These are phyloP conservation scores for Didymellaceae sp. DNA, from an alignment of 2,329 filamentous ascomycete genomes.

Conservation along the genomic window DNA sequence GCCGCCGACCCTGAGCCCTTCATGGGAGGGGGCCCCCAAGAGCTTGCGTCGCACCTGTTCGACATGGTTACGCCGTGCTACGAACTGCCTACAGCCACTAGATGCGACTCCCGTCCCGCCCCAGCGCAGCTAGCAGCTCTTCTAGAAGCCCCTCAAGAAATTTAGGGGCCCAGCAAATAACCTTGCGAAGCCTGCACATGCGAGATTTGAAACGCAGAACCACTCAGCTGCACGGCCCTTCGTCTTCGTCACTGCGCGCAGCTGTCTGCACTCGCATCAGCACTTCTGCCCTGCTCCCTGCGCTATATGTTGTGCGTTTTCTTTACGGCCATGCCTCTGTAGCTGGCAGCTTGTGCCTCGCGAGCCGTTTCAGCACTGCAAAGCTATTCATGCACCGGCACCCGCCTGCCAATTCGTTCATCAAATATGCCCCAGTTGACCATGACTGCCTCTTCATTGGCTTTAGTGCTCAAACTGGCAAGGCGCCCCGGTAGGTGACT, in stretches of 20 bases:
- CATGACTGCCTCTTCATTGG: constrained; percentile 19
- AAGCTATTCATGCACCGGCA: constrained; percentile 11
- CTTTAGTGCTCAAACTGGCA: constrained; percentile 18
- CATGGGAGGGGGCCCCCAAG: background rate
- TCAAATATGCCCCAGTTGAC: constrained; percentile 19
- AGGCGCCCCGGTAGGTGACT: constrained; percentile 26
- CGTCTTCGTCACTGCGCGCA: constrained; percentile 21
- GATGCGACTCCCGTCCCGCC: constrained; percentile 34
- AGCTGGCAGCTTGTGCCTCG: constrained; percentile 19
- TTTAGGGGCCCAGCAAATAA: constrained; percentile 33
- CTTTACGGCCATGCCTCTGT: constrained; percentile 4
- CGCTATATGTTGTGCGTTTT: constrained; percentile 1
- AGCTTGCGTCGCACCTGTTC: constrained; percentile 32
- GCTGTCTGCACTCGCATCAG: constrained; percentile 9
- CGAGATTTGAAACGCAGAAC: constrained; percentile 34
- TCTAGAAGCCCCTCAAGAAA: constrained; percentile 49
- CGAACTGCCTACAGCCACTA: constrained; percentile 23
- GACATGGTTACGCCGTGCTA: constrained; percentile 32
- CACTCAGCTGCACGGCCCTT: constrained; percentile 20
- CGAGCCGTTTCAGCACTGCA: constrained; percentile 22
- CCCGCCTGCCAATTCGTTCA: constrained; percentile 8
- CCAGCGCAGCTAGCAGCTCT: constrained; percentile 40
- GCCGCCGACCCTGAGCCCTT: constrained; percentile 14
- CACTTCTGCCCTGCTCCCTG: background rate
- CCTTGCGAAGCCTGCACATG: constrained; percentile 23